Conservation (phyloP, 2,329 filamentous ascomycete species). For the Torrubiella hemipterigena region DNA sequence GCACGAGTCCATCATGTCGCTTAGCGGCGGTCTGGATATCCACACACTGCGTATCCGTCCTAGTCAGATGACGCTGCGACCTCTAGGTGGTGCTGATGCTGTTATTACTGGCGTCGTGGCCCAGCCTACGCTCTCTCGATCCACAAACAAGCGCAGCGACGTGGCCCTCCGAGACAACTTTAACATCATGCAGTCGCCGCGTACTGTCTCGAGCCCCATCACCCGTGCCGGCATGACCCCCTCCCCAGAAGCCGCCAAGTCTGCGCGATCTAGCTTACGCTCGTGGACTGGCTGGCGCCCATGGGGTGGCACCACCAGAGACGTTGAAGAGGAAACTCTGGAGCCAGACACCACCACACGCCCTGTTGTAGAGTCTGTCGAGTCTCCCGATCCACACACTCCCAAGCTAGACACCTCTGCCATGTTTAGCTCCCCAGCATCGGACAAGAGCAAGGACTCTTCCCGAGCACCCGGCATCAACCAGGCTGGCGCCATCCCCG, state of each 20-base stretch:
- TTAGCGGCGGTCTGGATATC: conserved; percentile 80
- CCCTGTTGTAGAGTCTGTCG: neutral
- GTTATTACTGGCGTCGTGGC: conserved; percentile 48
- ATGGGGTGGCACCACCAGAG: conserved; percentile 21
- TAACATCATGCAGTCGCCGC: conserved; percentile 21
- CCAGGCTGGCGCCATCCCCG: conserved; percentile 61
- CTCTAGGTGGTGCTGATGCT: conserved; percentile 41
- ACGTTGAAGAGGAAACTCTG: conserved; percentile 1
- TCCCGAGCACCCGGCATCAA: conserved; percentile 62
- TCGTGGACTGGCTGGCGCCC: conserved; percentile 37
- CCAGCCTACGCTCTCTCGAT: conserved; percentile 41
- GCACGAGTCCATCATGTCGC: conserved; percentile 81
- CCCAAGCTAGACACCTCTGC: no score
- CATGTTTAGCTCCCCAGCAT: no score
- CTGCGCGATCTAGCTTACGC: conserved; percentile 18
- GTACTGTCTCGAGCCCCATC: conserved; percentile 16
- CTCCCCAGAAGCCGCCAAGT: conserved; percentile 13
- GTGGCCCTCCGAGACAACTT: conserved; percentile 46
- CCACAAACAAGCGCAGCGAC: conserved; percentile 35
- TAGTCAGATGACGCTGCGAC: conserved; percentile 55
- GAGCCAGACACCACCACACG: conserved; percentile 2
- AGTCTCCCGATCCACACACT: neutral
- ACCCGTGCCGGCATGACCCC: conserved; percentile 15
- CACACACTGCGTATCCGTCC: conserved; percentile 68
- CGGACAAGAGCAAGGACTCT: conserved; percentile 22